Evolutionary conservation across 179 eudicot species (phyloP).

Genomic region (Actinidia polygama): DNA sequence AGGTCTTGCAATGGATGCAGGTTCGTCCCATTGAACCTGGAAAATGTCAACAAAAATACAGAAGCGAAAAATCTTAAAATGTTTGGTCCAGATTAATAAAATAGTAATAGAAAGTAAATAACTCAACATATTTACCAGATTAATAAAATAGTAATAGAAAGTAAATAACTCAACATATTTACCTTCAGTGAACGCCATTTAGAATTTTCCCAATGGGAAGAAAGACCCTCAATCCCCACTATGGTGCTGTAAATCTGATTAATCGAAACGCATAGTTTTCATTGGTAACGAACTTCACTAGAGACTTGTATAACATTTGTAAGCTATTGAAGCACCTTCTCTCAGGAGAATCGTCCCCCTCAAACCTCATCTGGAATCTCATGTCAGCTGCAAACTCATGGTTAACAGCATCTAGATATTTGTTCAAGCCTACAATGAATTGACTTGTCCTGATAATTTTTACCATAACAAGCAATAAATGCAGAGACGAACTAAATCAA

Average conservation of each 20-base stretch:
- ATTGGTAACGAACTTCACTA: background rate
- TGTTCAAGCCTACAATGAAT: constrained; percentile 79
- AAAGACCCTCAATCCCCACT: constrained; percentile 69
- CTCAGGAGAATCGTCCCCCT: constrained; percentile 89
- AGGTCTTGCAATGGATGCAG: constrained; percentile 70
- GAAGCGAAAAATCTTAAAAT: background rate
- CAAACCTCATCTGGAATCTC: constrained; percentile 91
- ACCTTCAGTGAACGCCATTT: constrained; percentile 96
- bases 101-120: background rate
- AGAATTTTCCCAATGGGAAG: constrained; percentile 71
- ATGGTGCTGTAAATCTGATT: constrained; percentile 81
- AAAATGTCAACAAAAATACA: background rate
- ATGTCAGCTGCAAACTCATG: constrained; percentile 65
- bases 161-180: background rate
- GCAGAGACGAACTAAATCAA: background rate
- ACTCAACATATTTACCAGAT: constrained; percentile 19
- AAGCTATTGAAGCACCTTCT: constrained; percentile 50
- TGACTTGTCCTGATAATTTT: constrained; percentile 74
- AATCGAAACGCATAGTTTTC: constrained; percentile 10
- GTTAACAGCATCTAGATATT: constrained; percentile 71
- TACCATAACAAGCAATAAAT: background rate
- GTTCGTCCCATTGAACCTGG: constrained; percentile 97
- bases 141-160: background rate
- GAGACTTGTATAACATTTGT: constrained; percentile 15
- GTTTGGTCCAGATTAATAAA: background rate